Base-by-base conservation (phyloP, 371 early-diverging fungal genomes). In the Mucor piriformis region DNA sequence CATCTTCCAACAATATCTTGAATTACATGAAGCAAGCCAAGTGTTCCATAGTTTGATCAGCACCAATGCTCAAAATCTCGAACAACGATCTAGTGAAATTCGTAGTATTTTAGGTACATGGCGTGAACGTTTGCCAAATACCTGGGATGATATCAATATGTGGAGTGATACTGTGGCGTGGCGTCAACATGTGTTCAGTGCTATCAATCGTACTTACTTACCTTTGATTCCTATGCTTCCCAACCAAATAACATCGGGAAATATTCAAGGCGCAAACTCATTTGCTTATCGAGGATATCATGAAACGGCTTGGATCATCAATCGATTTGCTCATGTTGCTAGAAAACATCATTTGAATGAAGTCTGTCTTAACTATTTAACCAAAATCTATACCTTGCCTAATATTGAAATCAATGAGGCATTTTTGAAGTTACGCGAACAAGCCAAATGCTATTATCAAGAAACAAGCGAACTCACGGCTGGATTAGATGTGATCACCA, bases 391-490 rank as follows among this genome's bases (percentile, higher is more conserved):
- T 74, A 96, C 97, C 0, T 81, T 99, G 33, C 99, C 99, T 16
- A 99, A 99, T 73, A 99, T 99, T 62, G 99, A 99, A 70, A 98
- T 99, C 20, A 95, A 96, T 60, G 99, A 99, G 67, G 99, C 95
- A 1, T 98, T 97, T 72, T 72, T 93, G 61, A 99, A 99, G 72
- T 76, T 99, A 56, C 91, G 95, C 33, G 99, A 99, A 76, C 97
- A 99, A 74, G 97, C 98, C 49, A 98, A 99, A 74, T 98, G 97
- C 74, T 93, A 98, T 64, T 92, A 92, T 63, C 85, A 91, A 57
- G 87, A 88, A 37, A 84, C 92, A 5, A 71, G 77, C 3, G 95
- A 98, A 66, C 81, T 95, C 63, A 82, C 93, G 6, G 89, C 91
- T 21, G 99, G 99, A 0, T 76, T 99, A 34, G 99, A 99, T 57